Evolutionary conservation across 306 rosid genomes (phyloP), one percentile per base, ranked within the genome.

Genomic region (Leucaena leucocephala): DNA sequence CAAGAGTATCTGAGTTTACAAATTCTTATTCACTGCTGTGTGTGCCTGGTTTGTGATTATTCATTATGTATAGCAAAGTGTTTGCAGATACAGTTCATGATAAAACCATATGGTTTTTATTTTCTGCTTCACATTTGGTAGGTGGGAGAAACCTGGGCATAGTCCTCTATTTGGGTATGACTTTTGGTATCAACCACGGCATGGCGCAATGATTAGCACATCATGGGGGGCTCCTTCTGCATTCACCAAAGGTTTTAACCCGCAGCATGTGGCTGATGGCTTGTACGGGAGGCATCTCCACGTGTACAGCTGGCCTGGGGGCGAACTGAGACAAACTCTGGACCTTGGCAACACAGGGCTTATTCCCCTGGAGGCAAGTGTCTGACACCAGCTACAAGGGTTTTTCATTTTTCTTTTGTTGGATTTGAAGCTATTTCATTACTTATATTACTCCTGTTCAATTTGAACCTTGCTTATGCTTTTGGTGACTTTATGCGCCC

Each of bases 151-250:
- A 85, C 95, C 95, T 46, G 98, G 98, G 84, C 87, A 95, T 48
- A 90, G 97, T 85, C 98, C 98, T 48, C 76, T 77, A 69, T 95
- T 84, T 83, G 98, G 98, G n/a, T 92, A 92, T 76, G 98, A 95
- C 85, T 95, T 84, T 81, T 95, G 98, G 98, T 95, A 95, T 88
- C 98, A 95, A 79, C 98, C 98, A 0, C 86, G 97, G 14, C 94
- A 92, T 80, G 85, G 85, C 68, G 92, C 97, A 68, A 95, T 95
- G 98, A 92, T 95, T 49, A 94, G 98, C 90, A 55, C 97, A 68
- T 92, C 98, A 55, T 95, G 97, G 97, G 98, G 98, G 63, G 98
- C 98, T 80, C 98, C 98, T 76, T 66, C 80, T 65, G 98, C 98
- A 48, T 95, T 95, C 81, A 80, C 90, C 4, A 86, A 86, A 84